phyloP scores from a whole-genome alignment of 2,329 filamentous ascomycete genomes.

The Ascochyta lentis region DNA sequence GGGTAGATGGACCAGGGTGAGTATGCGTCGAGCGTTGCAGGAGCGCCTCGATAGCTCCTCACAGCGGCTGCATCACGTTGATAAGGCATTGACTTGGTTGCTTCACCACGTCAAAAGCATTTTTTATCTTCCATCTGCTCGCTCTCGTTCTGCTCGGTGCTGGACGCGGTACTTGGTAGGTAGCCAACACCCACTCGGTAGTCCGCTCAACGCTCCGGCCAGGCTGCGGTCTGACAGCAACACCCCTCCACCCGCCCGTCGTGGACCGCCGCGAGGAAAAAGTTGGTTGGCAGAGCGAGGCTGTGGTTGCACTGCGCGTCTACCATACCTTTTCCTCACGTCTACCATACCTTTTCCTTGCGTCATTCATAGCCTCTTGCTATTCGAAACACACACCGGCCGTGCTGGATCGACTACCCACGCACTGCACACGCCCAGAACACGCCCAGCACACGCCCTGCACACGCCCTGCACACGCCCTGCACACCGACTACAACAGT shows the following conservation, averaged over 20 bases:
- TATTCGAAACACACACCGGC: not conserved
- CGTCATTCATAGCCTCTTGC: not conserved
- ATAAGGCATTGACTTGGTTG: not conserved
- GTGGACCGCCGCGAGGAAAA: constrained; percentile 12
- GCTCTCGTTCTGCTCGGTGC: not conserved
- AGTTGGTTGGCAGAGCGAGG: constrained; percentile 2
- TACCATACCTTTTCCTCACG: too few species aligned
- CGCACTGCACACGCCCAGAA: not conserved
- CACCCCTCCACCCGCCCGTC: constrained; percentile 18
- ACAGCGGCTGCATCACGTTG: not conserved
- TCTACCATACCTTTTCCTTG: not conserved
- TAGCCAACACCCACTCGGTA: not conserved
- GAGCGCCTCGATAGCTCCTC: too few species aligned
- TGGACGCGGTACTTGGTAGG: not conserved
- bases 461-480: not conserved
- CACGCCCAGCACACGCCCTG: not conserved
- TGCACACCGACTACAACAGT: not conserved
- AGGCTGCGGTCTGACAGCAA: constrained; percentile 21
- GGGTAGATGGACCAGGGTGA: constrained; percentile 4
- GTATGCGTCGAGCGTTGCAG: not conserved
- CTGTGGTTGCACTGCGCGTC: too few species aligned
- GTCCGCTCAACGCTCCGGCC: constrained; percentile 23
- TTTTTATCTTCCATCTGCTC: too few species aligned
- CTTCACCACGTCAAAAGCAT: not conserved
- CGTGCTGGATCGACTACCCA: constrained; percentile 4